Conservation (phyloP, 495 filamentous ascomycete species). For the Xanthoparmelia taractica region DNA sequence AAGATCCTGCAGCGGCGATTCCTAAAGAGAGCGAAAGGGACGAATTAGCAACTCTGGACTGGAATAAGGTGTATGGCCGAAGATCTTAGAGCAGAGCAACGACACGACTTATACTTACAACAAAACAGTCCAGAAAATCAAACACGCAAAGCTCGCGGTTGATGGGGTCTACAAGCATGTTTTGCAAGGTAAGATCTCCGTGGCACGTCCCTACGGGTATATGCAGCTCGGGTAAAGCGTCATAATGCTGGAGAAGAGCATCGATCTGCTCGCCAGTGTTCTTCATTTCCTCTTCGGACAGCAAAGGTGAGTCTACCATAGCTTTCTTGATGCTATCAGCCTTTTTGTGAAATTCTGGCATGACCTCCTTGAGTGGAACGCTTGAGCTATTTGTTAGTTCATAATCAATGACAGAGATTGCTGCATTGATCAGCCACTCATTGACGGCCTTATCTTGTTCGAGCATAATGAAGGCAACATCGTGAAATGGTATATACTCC, state of each 20-base stretch:
- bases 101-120: not conserved
- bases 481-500: conserved; percentile 4
- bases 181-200: conserved; percentile 1
- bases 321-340: not conserved
- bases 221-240: not conserved
- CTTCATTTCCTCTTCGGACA: not conserved
- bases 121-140: conserved; percentile 2
- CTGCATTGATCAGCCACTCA: conserved; percentile 6
- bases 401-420: conserved; percentile 1
- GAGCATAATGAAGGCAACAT: conserved; percentile 1
- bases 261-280: not conserved
- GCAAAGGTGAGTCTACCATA: not conserved
- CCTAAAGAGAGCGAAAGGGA: not conserved
- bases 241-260: not conserved
- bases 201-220: conserved; percentile 1
- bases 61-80: not conserved
- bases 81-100: not conserved
- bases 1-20: conserved; percentile 6
- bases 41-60: not conserved
- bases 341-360: not conserved
- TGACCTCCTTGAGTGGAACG: conserved; percentile 2
- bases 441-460: conserved; percentile 5
- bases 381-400: conserved; percentile 4
- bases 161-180: conserved; percentile 5
- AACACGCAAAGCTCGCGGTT: not conserved